Conservation (phyloP, 768 basidiomycete genomes). For the Sporobolomyces pararoseus region DNA sequence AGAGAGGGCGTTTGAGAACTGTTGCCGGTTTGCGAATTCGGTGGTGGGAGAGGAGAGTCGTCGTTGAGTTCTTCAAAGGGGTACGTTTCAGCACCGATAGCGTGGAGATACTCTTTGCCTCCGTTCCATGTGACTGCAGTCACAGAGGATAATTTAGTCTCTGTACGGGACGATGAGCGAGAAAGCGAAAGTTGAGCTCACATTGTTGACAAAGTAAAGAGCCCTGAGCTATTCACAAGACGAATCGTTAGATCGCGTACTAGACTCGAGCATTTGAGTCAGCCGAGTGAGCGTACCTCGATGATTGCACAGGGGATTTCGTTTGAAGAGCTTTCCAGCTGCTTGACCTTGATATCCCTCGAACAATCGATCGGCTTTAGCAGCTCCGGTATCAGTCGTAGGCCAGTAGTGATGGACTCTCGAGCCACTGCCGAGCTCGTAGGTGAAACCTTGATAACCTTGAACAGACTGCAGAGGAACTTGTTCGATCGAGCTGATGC, state of each 20-base stretch:
- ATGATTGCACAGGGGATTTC: constrained; percentile 21
- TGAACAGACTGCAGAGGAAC: background rate
- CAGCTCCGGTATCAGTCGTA: background rate
- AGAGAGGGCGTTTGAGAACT: too few species aligned
- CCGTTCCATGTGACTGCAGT: constrained; percentile 27
- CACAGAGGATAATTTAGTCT: background rate
- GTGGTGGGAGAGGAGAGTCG: background rate
- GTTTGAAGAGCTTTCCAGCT: constrained; percentile 22
- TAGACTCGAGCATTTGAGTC: background rate
- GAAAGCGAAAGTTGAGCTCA: background rate
- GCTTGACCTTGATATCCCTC: constrained; percentile 21
- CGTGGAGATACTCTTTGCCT: constrained; percentile 42
- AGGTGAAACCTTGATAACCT: background rate
- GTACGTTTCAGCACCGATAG: constrained; percentile 43
- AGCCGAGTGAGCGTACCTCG: background rate
- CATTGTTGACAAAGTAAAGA: constrained; percentile 30
- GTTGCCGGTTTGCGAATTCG: too few species aligned
- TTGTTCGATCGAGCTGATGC: background rate
- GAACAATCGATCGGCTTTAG: constrained; percentile 28
- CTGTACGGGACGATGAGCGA: background rate
- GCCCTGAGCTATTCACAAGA: constrained; percentile 2
- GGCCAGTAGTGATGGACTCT: constrained; percentile 35
- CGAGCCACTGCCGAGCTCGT: constrained; percentile 3
- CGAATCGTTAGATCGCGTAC: too few species aligned
- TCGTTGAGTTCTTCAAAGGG: constrained; percentile 43